Conservation (phyloP, 106 monocot species). For the Hemerocallis citrina region DNA sequence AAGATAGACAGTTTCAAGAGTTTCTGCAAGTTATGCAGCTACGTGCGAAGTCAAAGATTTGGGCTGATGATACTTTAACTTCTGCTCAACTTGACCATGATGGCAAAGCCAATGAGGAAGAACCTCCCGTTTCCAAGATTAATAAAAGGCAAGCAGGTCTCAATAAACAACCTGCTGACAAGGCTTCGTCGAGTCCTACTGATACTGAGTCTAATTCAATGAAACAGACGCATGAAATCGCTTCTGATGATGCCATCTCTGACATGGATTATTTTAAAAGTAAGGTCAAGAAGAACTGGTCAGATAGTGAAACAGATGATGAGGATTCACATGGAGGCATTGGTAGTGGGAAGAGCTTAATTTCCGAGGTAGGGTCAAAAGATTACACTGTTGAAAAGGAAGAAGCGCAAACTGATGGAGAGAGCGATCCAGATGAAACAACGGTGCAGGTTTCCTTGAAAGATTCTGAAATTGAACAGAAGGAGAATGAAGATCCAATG, state of each 20-base stretch:
- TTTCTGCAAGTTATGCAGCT: conserved; percentile 94
- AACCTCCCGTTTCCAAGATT: neutral
- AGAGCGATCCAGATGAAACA: conserved; percentile 4
- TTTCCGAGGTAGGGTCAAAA: conserved; percentile 7
- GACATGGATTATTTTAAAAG: conserved; percentile 89
- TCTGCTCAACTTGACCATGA: conserved; percentile 16
- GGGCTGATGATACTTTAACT: conserved; percentile 68
- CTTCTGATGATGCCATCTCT: conserved; percentile 32
- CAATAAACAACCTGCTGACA: conserved; percentile 8
- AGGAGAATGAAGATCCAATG: conserved; percentile 14
- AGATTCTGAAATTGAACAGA: conserved; percentile 16
- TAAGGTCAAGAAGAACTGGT: conserved; percentile 77
- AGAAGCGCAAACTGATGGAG: conserved; percentile 4
- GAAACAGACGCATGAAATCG: conserved; percentile 10
- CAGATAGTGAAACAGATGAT: conserved; percentile 67
- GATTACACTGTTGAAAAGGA: conserved; percentile 3
- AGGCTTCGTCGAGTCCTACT: conserved; percentile 1
- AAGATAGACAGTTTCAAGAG: conserved; percentile 68
- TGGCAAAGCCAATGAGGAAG: conserved; percentile 18
- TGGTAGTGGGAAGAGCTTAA: neutral
- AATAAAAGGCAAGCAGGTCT: conserved; percentile 8
- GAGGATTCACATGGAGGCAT: conserved; percentile 13
- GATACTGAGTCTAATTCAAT: conserved; percentile 13
- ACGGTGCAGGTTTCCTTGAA: conserved; percentile 3
- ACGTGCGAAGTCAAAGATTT: conserved; percentile 69